Conservation (phyloP, 495 filamentous ascomycete genomes). For the Xylaria nigripes region DNA sequence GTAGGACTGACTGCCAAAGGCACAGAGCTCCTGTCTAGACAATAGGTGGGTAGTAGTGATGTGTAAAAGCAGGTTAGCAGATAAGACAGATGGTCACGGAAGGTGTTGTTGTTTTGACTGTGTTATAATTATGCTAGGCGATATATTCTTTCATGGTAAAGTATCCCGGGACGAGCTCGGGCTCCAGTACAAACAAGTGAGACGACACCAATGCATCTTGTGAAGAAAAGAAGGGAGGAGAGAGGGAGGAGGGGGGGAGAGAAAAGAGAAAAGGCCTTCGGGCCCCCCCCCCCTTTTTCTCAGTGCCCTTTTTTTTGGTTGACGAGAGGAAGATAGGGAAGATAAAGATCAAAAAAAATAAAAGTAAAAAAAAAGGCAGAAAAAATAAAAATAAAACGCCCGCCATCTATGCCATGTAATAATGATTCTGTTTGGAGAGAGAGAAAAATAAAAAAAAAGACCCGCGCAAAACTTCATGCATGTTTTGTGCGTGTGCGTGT, state of each 20-base stretch:
- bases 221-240: no score
- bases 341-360: no score
- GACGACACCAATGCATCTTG: no score
- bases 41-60: no score
- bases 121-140: not conserved
- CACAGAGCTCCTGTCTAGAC: no score
- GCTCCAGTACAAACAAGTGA: no score
- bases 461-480: conserved; percentile 8
- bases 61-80: no score
- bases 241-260: not conserved
- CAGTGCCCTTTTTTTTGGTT: not conserved
- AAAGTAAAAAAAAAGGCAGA: not conserved
- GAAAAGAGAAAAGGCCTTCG: not conserved
- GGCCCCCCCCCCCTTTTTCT: not conserved
- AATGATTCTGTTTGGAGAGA: not conserved
- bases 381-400: not conserved
- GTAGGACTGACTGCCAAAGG: no score
- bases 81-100: not conserved
- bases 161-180: no score
- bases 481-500: not conserved
- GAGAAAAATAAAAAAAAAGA: no score
- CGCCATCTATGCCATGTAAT: conserved; percentile 14
- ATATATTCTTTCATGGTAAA: not conserved
- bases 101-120: not conserved
- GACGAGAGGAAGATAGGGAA: no score